A percentile compares a stretch with the other conserved stretches of the same genome.
Evolutionary conservation across 306 rosid genomes (phyloP).

Genomic region (Cercis canadensis): DNA sequence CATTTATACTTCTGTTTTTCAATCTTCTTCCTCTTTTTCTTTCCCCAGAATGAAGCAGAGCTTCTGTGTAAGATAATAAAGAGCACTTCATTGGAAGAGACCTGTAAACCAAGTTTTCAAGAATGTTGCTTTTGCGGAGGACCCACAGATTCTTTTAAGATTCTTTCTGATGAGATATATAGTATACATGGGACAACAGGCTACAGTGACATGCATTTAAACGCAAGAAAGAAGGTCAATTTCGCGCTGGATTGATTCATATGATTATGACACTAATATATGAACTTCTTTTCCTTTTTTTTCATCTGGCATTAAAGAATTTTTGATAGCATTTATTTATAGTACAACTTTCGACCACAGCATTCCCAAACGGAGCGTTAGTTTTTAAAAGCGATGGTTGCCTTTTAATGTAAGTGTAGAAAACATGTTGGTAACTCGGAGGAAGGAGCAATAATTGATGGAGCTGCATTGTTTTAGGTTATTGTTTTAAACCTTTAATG

Average conservation of each 20-base stretch:
- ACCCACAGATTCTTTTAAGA: constrained; percentile 66
- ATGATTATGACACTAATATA: constrained; percentile 28
- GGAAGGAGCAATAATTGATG: constrained; percentile 27
- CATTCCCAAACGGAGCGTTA: no score
- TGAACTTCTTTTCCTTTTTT: background rate
- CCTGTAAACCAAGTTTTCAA: constrained; percentile 45
- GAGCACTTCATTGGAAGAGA: constrained; percentile 52
- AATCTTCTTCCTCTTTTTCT: constrained; percentile 17
- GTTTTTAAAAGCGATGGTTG: background rate
- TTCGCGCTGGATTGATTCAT: constrained; percentile 41
- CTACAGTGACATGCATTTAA: constrained; percentile 42
- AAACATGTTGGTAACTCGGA: constrained; percentile 1
- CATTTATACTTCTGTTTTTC: constrained; percentile 31
- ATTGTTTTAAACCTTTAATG: background rate
- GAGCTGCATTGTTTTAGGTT: constrained; percentile 13
- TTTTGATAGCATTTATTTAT: no score
- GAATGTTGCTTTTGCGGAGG: constrained; percentile 68
- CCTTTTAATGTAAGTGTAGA: constrained; percentile 28
- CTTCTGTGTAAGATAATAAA: constrained; percentile 63
- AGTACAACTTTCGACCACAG: no score
- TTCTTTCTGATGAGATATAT: constrained; percentile 58
- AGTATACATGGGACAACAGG: constrained; percentile 48
- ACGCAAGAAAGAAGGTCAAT: constrained; percentile 64
- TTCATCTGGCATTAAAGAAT: constrained; percentile 8
- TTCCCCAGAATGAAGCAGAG: constrained; percentile 75